A percentile compares a stretch with the other conserved stretches of the same genome.
phyloP scores from a whole-genome alignment of 768 basidiomycete genomes.

The Amanita fuliginea region DNA sequence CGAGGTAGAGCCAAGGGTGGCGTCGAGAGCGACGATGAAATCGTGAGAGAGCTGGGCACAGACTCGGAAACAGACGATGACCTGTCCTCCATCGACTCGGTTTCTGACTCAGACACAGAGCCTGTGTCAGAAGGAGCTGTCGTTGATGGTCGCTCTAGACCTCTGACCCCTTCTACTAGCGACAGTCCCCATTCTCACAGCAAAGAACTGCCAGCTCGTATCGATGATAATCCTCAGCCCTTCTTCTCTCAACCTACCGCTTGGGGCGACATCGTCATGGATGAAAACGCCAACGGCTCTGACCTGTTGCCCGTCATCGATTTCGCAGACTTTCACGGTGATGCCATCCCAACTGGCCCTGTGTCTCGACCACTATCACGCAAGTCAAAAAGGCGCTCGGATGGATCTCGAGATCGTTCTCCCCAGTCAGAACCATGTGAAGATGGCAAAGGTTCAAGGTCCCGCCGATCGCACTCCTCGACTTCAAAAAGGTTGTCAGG shows the following conservation, averaged over 20 bases:
- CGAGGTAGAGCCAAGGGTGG: conserved; percentile 49
- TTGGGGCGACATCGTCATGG: conserved; percentile 84
- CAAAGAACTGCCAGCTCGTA: conserved; percentile 15
- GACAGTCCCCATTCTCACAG: conserved; percentile 40
- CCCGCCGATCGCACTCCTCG: conserved; percentile 18
- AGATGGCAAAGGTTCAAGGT: conserved; percentile 17
- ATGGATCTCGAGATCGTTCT: conserved; percentile 5
- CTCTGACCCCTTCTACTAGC: conserved; percentile 52
- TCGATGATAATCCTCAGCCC: conserved; percentile 25
- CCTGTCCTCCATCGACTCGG: conserved; percentile 45
- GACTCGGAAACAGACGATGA: conserved; percentile 64
- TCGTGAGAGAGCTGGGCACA: conserved; percentile 58
- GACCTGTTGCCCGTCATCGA: conserved; percentile 72
- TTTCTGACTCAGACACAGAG: conserved; percentile 63
- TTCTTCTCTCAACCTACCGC: conserved; percentile 47
- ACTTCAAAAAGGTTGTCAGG: conserved; percentile 29
- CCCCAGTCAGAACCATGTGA: conserved; percentile 4
- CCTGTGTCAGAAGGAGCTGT: conserved; percentile 54
- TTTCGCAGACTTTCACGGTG: conserved; percentile 53
- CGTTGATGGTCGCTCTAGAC: conserved; percentile 30
- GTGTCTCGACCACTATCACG: conserved; percentile 18
- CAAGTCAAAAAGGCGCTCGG: conserved; percentile 26
- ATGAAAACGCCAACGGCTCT: conserved; percentile 52
- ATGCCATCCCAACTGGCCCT: conserved; percentile 19
- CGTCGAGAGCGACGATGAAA: conserved; percentile 68